These are phyloP conservation scores for Beta macrorhiza DNA, from an alignment of 179 eudicot genomes.

Conservation along the genomic window DNA sequence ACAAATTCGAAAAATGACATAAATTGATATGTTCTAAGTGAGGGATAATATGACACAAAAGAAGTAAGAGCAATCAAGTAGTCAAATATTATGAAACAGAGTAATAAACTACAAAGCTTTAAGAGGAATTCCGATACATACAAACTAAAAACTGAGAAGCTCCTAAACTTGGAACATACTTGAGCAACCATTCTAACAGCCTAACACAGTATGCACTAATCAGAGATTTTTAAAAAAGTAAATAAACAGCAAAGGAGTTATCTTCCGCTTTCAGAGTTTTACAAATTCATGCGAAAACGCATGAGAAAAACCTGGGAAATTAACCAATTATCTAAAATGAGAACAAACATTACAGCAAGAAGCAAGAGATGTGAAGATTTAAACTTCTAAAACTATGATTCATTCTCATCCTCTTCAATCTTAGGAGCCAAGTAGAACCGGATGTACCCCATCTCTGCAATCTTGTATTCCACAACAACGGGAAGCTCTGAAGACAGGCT, in stretches of 20 bases:
- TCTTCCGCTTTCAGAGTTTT: not conserved
- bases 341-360: slow-evolving; percentile 4
- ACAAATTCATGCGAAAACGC: slow-evolving; percentile 20
- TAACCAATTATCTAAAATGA: slow-evolving; percentile 8
- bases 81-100: not conserved
- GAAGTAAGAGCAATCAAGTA: too few species aligned
- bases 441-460: slow-evolving; percentile 78
- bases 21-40: too few species aligned
- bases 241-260: not conserved
- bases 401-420: slow-evolving; percentile 77
- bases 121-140: slow-evolving; percentile 3
- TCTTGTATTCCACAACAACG: slow-evolving; percentile 73
- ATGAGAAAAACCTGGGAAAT: slow-evolving; percentile 14
- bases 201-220: slow-evolving; percentile 8
- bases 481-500: slow-evolving; percentile 77
- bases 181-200: slow-evolving; percentile 15
- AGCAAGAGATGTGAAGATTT: not conserved
- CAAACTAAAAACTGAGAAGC: not conserved
- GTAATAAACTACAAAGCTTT: not conserved
- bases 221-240: not conserved
- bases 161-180: not conserved
- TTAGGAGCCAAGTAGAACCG: slow-evolving; percentile 80
- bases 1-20: not conserved
- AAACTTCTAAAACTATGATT: slow-evolving; percentile 32
- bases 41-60: too few species aligned